Conservation (phyloP, 2,329 filamentous ascomycete species). For the Botrytis elliptica region DNA sequence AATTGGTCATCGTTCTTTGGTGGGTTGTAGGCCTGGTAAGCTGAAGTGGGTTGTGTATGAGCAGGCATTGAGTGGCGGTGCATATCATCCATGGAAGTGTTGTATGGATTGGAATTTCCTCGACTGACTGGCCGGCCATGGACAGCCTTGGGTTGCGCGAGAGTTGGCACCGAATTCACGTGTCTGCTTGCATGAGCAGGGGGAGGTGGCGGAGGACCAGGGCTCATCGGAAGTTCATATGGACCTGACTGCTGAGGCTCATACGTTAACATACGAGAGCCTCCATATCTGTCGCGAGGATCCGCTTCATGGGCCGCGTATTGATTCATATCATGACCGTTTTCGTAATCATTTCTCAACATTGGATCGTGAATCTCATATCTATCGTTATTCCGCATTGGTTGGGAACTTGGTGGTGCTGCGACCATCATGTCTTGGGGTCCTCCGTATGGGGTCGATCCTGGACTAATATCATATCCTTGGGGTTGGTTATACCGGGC, state of each 20-base stretch:
- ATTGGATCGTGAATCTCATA: conserved; percentile 34
- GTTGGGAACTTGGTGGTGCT: conserved; percentile 25
- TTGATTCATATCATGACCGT: conserved; percentile 26
- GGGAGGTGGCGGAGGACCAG: conserved; percentile 40
- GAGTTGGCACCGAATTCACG: conserved; percentile 28
- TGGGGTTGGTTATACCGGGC: conserved; percentile 28
- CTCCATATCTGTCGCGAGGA: conserved; percentile 30
- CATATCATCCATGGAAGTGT: conserved; percentile 27
- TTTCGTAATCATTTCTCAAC: conserved; percentile 32
- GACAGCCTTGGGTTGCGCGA: conserved; percentile 10
- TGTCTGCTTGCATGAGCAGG: conserved; percentile 37
- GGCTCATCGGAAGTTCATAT: conserved; percentile 36
- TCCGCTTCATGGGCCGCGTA: conserved; percentile 19
- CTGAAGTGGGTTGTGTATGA: conserved; percentile 29
- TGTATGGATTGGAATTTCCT: conserved; percentile 28
- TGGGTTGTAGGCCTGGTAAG: conserved; percentile 37
- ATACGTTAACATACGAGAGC: conserved; percentile 30
- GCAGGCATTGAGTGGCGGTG: conserved; percentile 33
- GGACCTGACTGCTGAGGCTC: conserved; percentile 34
- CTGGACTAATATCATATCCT: conserved; percentile 30
- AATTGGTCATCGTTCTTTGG: conserved; percentile 31
- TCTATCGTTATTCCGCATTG: conserved; percentile 28
- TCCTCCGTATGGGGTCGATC: conserved; percentile 29
- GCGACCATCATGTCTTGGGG: conserved; percentile 22
- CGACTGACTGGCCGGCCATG: conserved; percentile 17